Evolutionary conservation across 2,329 filamentous ascomycete species (phyloP).

Genomic region (Fusarium napiforme): DNA sequence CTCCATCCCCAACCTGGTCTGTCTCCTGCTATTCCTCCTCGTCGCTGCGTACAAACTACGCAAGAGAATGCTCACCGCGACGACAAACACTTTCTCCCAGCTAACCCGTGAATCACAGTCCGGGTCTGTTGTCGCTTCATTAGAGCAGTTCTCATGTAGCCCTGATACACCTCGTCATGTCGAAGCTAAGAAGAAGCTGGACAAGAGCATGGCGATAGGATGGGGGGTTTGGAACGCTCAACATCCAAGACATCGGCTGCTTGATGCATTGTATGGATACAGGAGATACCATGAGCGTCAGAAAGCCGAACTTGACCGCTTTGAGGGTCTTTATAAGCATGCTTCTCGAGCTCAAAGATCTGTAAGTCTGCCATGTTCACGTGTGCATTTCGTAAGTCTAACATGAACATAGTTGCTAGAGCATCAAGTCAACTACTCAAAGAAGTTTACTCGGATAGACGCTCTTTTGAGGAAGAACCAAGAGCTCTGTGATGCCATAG

Average conservation of each 20-base stretch:
- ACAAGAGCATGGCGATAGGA: constrained; percentile 44
- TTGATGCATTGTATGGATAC: constrained; percentile 55
- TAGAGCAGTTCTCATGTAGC: constrained; percentile 39
- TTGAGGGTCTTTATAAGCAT: constrained; percentile 52
- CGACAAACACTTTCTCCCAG: background rate
- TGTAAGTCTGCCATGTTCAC: background rate
- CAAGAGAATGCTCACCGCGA: background rate
- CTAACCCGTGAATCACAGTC: constrained; percentile 25
- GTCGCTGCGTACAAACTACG: background rate
- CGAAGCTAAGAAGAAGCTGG: constrained; percentile 47
- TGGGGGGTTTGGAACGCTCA: constrained; percentile 49
- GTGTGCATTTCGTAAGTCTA: accelerated
- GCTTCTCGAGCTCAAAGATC: constrained; percentile 50
- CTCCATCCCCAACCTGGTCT: constrained; percentile 31
- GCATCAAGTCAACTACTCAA: constrained; percentile 65
- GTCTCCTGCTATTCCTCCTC: constrained; percentile 15
- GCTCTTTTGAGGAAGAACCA: constrained; percentile 58
- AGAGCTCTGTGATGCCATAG: constrained; percentile 57
- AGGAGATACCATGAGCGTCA: constrained; percentile 49
- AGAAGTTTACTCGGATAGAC: constrained; percentile 60
- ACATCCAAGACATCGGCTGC: constrained; percentile 53
- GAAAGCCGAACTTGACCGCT: constrained; percentile 50
- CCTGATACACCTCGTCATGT: constrained; percentile 43
- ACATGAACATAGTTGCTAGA: constrained; percentile 58
- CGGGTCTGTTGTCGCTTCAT: constrained; percentile 37